Evolutionary conservation across 2,329 filamentous ascomycete species (phyloP).

Genomic region (Trichoderma atrobrunneum): DNA sequence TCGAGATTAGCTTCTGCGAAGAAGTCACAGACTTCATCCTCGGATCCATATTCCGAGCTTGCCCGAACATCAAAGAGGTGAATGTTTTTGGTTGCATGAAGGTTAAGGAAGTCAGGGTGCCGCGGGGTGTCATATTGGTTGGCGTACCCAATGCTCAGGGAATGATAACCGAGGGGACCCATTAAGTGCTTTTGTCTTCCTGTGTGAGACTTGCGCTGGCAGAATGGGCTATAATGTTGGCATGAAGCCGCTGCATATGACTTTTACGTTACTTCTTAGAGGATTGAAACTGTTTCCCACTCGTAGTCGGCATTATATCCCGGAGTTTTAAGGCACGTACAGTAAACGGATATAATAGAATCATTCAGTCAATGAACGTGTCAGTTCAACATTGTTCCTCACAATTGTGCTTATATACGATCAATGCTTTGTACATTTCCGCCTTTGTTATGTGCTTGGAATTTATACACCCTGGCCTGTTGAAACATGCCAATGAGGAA

Average conservation of each 20-base stretch:
- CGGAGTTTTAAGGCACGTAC: not conserved
- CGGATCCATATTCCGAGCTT: conserved; percentile 61
- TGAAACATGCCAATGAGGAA: not conserved
- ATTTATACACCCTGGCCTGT: not conserved
- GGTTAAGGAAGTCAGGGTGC: conserved; percentile 52
- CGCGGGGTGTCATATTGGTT: conserved; percentile 54
- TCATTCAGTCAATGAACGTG: not conserved
- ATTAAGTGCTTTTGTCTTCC: conserved; percentile 20
- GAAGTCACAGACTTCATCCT: conserved; percentile 64
- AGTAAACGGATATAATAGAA: not conserved
- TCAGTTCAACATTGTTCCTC: not conserved
- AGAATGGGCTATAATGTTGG: not conserved
- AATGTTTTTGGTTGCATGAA: conserved; percentile 67
- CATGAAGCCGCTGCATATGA: not conserved
- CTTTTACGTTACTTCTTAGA: not conserved
- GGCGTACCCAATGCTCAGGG: conserved; percentile 58
- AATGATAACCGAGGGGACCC: conserved; percentile 55
- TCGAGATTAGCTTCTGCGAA: conserved; percentile 77
- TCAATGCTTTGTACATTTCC: not conserved
- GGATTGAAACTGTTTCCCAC: not conserved
- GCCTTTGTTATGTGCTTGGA: not conserved
- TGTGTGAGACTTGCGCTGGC: not conserved
- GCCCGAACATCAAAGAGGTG: conserved; percentile 57
- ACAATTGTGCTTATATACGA: not conserved
- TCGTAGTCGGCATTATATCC: not conserved